Evolutionary conservation across 164 flowering plant genomes (phyloP).

Genomic region (Nelumbo lutea): DNA sequence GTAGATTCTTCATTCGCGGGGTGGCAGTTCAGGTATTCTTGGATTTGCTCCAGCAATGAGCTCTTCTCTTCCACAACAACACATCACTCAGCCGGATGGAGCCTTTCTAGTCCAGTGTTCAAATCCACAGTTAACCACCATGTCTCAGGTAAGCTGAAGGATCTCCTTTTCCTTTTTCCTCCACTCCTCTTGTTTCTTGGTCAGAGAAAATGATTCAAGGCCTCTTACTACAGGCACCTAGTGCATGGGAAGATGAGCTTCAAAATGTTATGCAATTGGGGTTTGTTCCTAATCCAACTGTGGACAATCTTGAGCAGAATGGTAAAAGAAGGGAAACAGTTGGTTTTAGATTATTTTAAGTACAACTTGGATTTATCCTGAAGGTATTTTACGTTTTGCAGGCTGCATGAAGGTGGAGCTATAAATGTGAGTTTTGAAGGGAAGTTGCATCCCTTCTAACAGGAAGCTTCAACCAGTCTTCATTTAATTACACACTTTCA

Average conservation of each 20-base stretch:
- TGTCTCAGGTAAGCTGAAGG: conserved; percentile 48
- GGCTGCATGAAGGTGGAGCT: conserved; percentile 51
- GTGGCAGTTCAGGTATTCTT: conserved; percentile 32
- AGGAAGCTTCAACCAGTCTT: conserved; percentile 12
- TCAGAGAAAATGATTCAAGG: conserved; percentile 3
- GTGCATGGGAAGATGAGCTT: conserved; percentile 55
- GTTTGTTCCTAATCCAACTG: conserved; percentile 43
- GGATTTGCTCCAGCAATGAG: conserved; percentile 45
- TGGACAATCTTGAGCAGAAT: conserved; percentile 43
- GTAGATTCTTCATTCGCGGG: conserved; percentile 56
- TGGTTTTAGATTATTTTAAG: not conserved
- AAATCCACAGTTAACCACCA: conserved; percentile 35
- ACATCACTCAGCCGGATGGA: conserved; percentile 27
- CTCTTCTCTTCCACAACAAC: conserved; percentile 39
- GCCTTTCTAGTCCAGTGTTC: conserved; percentile 32
- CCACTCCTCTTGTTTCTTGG: conserved; percentile 1
- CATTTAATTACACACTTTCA: conserved; percentile 28
- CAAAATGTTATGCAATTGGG: conserved; percentile 71
- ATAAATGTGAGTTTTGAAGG: conserved; percentile 14
- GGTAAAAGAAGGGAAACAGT: conserved; percentile 29
- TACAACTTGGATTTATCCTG: not conserved
- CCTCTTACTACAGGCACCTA: conserved; percentile 14
- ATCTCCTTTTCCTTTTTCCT: not conserved
- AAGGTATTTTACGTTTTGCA: conserved; percentile 14
- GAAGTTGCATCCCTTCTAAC: conserved; percentile 16